phyloP scores from a whole-genome alignment of 2,329 filamentous ascomycete species.

The Scleromitrula shiraiana region DNA sequence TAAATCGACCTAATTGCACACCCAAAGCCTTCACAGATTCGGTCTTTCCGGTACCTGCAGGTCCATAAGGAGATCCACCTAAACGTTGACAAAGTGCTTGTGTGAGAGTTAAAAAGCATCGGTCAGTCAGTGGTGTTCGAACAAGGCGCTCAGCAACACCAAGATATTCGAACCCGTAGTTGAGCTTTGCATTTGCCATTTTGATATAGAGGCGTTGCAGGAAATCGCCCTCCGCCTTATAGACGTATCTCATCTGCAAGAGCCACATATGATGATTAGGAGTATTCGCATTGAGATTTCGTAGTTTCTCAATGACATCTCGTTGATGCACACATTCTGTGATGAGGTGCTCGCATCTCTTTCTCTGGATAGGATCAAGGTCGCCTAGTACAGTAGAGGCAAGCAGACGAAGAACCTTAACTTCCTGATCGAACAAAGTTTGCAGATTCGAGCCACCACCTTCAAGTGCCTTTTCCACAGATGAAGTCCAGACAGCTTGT shows the following conservation, averaged over 20 bases:
- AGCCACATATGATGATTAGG: conserved; percentile 86
- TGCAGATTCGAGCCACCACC: conserved; percentile 63
- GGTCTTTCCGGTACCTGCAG: conserved; percentile 96
- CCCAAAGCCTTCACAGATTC: conserved; percentile 98
- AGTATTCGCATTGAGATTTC: conserved; percentile 64
- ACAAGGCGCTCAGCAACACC: conserved; percentile 95
- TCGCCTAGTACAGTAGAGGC: conserved; percentile 86
- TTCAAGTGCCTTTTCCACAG: conserved; percentile 69
- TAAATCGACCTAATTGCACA: conserved; percentile 93
- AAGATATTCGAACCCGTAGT: conserved; percentile 97
- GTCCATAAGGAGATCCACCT: conserved; percentile 93
- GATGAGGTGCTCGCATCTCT: conserved; percentile 97
- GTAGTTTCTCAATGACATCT: conserved; percentile 82
- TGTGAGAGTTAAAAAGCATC: conserved; percentile 95
- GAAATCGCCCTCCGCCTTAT: conserved; percentile 72
- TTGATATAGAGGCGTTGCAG: conserved; percentile 78
- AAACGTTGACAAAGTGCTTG: conserved; percentile 92
- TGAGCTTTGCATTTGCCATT: conserved; percentile 93
- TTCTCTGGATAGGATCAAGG: conserved; percentile 75
- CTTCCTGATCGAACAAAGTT: conserved; percentile 69
- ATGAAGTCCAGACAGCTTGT: conserved; percentile 87
- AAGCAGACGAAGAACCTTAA: conserved; percentile 76
- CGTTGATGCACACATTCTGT: conserved; percentile 98
- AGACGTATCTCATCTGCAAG: conserved; percentile 94
- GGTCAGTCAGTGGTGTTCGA: conserved; percentile 90